These are phyloP conservation scores for Eucalyptus virginea DNA, from an alignment of 345 rosid species.

Conservation along the genomic window DNA sequence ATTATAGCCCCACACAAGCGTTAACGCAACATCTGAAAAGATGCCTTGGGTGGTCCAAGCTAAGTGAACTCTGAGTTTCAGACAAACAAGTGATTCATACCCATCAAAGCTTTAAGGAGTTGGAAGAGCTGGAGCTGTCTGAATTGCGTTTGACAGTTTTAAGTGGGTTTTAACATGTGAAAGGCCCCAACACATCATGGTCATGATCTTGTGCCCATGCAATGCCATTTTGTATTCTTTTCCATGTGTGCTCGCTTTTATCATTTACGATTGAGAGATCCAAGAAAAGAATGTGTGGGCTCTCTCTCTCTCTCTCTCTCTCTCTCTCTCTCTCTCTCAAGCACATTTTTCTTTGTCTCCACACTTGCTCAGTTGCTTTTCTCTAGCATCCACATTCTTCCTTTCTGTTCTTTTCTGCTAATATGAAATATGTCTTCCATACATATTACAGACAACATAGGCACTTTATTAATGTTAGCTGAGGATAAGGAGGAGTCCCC, in stretches of 20 bases:
- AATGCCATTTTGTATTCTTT: background rate
- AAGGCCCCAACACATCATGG: background rate
- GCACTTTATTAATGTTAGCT: background rate
- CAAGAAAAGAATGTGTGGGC: background rate
- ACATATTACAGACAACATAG: background rate
- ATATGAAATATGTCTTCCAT: background rate
- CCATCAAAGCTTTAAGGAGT: constrained; percentile 19
- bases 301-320: background rate
- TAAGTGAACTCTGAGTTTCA: background rate
- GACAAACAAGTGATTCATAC: constrained; percentile 23
- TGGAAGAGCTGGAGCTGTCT: background rate
- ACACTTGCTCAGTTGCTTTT: background rate
- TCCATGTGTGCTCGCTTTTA: background rate
- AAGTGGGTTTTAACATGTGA: background rate
- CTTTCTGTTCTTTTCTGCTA: constrained; percentile 12
- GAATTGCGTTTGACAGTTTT: background rate
- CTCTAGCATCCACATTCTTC: constrained; percentile 9
- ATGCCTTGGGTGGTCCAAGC: constrained; percentile 43
- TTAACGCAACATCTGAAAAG: constrained; percentile 33
- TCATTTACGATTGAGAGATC: background rate
- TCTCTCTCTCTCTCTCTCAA: background rate
- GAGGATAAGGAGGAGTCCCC: background rate
- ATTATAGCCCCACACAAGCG: constrained; percentile 6
- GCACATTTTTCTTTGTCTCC: background rate
- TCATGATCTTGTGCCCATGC: background rate